Base-by-base conservation (phyloP, 2,329 filamentous ascomycete species). In the Cytospora piceicola region DNA sequence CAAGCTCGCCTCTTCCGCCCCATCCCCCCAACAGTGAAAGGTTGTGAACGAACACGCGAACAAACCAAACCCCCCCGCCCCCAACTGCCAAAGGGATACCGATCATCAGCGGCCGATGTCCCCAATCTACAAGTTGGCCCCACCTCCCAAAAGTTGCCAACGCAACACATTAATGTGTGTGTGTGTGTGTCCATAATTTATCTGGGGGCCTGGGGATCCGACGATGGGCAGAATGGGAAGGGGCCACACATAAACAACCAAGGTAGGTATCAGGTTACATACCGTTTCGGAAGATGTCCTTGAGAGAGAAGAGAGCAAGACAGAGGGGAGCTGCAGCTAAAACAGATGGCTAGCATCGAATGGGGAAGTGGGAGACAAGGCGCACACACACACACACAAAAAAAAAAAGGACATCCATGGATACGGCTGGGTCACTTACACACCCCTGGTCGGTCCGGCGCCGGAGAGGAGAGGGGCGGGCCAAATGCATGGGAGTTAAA, bases 261-360 rank as follows among this genome's bases (percentile, higher is more conserved):
- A n/a, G n/a, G n/a, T n/a, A n/a, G n/a, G n/a, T 29, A 5, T 29
- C 3, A 29, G 5, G 27, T 29, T 29, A 29, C 27, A 29, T 29
- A 29, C n/a, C n/a, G 27, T 34, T 52, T 62, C 60, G 60, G 60
- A 62, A 62, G 52, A 62, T 56, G 60, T 56, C 60, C 60, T 62
- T 30, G 52, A 51, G 60, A 24, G 27, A 17, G 49, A 9, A 9
- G 22, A 56, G 27, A 29, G 27, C n/a, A n/a, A n/a, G n/a, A n/a
- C n/a, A 29, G 27, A 29, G 27, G 5, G 27, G 27, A 29, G 27
- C 27, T 29, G 27, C 27, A 29, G 27, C 27, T 29, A 29, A 3
- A n/a, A n/a, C n/a, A n/a, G n/a, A n/a, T n/a, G n/a, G n/a, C n/a
- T n/a, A n/a, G n/a, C n/a, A n/a, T n/a, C n/a, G n/a, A n/a, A n/a